Percentiles rank a stretch among this genome's conserved stretches.
Conservation (phyloP, 371 early-diverging fungal genomes). For the Fennellomyces sp. region DNA sequence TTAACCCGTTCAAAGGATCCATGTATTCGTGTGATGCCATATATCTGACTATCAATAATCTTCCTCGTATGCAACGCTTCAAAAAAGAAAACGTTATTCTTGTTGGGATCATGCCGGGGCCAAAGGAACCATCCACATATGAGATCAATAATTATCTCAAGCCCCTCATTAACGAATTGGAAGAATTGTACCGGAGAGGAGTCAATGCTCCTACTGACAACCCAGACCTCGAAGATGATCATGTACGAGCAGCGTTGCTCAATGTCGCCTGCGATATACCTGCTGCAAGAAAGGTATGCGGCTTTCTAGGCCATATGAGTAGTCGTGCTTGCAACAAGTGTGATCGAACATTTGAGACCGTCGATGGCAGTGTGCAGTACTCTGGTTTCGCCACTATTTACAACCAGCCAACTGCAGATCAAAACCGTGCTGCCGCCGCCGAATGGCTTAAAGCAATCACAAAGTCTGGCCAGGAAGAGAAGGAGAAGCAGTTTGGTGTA, state of each 20-base stretch:
- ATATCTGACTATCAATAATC: slow-evolving; percentile 12
- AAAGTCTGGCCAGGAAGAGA: not conserved
- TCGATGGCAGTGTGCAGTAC: not conserved
- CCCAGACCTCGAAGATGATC: not conserved
- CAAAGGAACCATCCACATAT: slow-evolving; percentile 1
- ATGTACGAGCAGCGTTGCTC: not conserved
- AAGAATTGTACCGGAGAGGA: not conserved
- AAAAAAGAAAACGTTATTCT: slow-evolving; percentile 12
- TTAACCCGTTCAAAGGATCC: slow-evolving; percentile 1
- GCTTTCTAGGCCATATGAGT: not conserved
- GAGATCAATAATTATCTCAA: slow-evolving; percentile 12
- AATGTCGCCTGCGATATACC: slow-evolving; percentile 2
- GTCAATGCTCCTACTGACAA: not conserved
- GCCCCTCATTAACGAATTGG: slow-evolving; percentile 12
- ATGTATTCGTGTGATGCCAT: slow-evolving; percentile 9
- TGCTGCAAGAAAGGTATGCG: not conserved
- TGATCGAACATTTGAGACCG: not conserved
- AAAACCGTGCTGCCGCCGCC: not conserved
- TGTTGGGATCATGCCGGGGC: slow-evolving; percentile 11
- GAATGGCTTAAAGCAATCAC: not conserved
- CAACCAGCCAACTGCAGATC: not conserved
- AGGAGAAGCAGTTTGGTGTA: not conserved
- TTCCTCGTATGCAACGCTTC: slow-evolving; percentile 8
- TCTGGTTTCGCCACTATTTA: not conserved
- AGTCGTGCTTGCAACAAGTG: not conserved